Base-by-base conservation (phyloP, 768 basidiomycete species). In the Calocera cornea region DNA sequence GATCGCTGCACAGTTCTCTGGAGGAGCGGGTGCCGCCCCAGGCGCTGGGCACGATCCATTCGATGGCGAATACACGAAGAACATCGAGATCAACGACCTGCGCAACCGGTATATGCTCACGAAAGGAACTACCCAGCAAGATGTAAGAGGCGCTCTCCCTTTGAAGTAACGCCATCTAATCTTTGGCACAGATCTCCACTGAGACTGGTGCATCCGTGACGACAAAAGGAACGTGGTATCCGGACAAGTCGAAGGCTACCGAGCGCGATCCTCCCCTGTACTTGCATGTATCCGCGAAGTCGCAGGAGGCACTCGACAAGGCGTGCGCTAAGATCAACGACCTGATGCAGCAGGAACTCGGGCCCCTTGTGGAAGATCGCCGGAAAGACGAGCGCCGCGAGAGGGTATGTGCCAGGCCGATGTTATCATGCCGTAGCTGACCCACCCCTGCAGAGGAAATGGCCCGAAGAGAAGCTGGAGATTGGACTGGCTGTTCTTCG, bases 41-140 rank as follows among this genome's bases (percentile, higher is more conserved):
- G 80, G 77, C 47, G 69, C 70, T 19, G 72, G 77, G 64, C 84
- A 84, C 70, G 90, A 91, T 73, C 80, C 81, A 1, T 85, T 89
- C 64, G 89, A 91, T 71, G 90, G 82, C 47, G 90, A 90, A 54
- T 97, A 87, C 72, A 87, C 86, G 14, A 84, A 90, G 71, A 92
- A 97, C 73, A 95, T 97, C 67, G 95, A 97, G 76, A 97, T 98
- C 76, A 97, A 98, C 75, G 95, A 98, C 77, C 81, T 94, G 64
- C 81, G 95, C 75, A 98, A 98, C 78, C 83, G 95, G 71, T 98
- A 97, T 77, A 79, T 98, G 75, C 79, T 98, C 73, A 97, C 95
- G 60, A 95, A 92, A 76, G 92, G 92, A 1, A 83, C 89, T 12
- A 97, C 95, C 1, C 95, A 98, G 77, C 80, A 87, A 69, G 88